These are phyloP conservation scores for Wickerhamomyces chambardii DNA, from an alignment of 805 yeast species.

Conservation along the genomic window DNA sequence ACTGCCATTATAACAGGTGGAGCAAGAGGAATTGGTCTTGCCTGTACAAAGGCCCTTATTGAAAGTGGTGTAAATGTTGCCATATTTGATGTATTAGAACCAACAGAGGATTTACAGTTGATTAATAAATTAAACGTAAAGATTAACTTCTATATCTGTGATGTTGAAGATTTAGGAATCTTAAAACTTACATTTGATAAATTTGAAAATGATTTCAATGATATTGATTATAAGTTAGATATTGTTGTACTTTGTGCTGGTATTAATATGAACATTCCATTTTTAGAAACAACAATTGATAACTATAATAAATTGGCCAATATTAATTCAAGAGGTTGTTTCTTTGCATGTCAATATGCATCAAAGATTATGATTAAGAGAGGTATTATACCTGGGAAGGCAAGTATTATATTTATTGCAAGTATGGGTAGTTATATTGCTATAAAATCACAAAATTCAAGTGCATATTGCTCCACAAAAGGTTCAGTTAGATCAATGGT, in stretches of 20 bases:
- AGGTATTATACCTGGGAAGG: constrained; percentile 4
- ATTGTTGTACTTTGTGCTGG: constrained; percentile 3
- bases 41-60: constrained; percentile 9
- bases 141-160: constrained; percentile 3
- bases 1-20: constrained; percentile 12
- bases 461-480: constrained; percentile 4
- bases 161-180: constrained; percentile 3
- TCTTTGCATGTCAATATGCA: constrained; percentile 7
- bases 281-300: constrained; percentile 5
- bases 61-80: constrained; percentile 12
- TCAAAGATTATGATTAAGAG: constrained; percentile 10
- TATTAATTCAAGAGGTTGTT: constrained; percentile 1
- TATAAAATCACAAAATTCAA: constrained; percentile 2
- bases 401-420: constrained; percentile 7
- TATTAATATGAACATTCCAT: constrained; percentile 2
- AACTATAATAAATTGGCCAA: constrained; percentile 5
- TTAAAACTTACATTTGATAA: constrained; percentile 4
- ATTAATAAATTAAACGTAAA: constrained; percentile 5
- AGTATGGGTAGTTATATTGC: constrained; percentile 3
- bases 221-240: constrained; percentile 1
- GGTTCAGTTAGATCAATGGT: constrained; percentile 4
- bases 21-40: constrained; percentile 11
- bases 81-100: constrained; percentile 5
- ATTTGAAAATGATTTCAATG: constrained; percentile 3
- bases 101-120: constrained; percentile 2